A percentile compares a stretch with the other conserved stretches of the same genome.
Conservation (phyloP, 768 basidiomycete species). For the Suillus sp. region DNA sequence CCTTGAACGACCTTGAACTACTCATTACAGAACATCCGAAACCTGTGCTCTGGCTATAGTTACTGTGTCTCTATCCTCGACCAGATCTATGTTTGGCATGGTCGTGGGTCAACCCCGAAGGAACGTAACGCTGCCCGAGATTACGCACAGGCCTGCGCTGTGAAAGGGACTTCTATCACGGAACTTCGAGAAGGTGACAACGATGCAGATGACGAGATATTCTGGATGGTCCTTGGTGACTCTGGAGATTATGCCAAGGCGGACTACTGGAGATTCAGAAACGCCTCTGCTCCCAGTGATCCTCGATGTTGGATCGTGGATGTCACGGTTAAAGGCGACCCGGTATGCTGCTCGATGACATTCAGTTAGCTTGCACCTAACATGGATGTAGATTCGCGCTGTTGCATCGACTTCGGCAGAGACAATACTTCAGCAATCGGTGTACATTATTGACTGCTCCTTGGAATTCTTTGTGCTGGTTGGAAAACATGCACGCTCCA, state of each 20-base stretch:
- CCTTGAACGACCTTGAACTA: slow-evolving; percentile 13
- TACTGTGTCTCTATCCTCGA: slow-evolving; percentile 75
- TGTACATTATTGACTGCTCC: slow-evolving; percentile 72
- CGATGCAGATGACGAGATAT: slow-evolving; percentile 70
- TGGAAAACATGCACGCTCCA: slow-evolving; percentile 62
- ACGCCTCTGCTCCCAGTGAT: slow-evolving; percentile 37
- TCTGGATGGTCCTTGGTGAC: slow-evolving; percentile 86
- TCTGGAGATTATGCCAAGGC: slow-evolving; percentile 69
- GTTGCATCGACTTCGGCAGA: slow-evolving; percentile 48
- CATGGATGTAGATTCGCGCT: slow-evolving; percentile 44
- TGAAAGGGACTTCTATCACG: slow-evolving; percentile 41
- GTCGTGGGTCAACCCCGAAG: slow-evolving; percentile 58
- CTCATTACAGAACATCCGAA: slow-evolving; percentile 51
- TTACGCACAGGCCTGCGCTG: slow-evolving; percentile 56
- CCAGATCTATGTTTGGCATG: slow-evolving; percentile 80
- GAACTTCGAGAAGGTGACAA: slow-evolving; percentile 68
- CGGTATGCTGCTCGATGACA: slow-evolving; percentile 40
- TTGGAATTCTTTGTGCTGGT: slow-evolving; percentile 84
- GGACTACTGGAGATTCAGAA: slow-evolving; percentile 82
- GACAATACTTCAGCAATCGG: slow-evolving; percentile 40
- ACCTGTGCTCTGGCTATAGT: slow-evolving; percentile 84
- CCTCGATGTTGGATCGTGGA: slow-evolving; percentile 67
- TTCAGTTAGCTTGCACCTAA: slow-evolving; percentile 13
- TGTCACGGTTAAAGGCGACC: slow-evolving; percentile 31
- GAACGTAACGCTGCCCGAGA: slow-evolving; percentile 65